A percentile compares a stretch with the other conserved stretches of the same genome.
These are phyloP conservation scores for Nectriaceae sp. DNA, from an alignment of 2,329 filamentous ascomycete species.

Conservation along the genomic window DNA sequence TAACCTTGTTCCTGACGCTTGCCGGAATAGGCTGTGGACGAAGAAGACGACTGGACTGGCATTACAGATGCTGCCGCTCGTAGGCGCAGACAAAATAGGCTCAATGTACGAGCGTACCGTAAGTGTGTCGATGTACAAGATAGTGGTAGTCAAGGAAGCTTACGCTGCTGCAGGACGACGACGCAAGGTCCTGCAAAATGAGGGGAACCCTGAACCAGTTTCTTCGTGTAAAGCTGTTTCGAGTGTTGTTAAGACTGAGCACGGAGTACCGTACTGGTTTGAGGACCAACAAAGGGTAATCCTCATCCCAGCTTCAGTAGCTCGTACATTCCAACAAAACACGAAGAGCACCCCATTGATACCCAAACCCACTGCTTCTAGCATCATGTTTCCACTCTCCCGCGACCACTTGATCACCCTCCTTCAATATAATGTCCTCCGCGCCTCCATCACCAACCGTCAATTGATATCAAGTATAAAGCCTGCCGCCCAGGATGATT, in stretches of 20 bases:
- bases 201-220: background rate
- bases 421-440: background rate
- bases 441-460: background rate
- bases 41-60: constrained; percentile 49
- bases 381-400: background rate
- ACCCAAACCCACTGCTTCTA: background rate
- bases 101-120: constrained; percentile 46
- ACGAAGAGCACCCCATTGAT: background rate
- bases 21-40: constrained; percentile 33
- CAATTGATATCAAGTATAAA: background rate
- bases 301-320: background rate
- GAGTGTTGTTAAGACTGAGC: background rate
- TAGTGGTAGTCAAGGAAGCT: background rate
- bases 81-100: constrained; percentile 45
- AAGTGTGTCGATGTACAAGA: background rate
- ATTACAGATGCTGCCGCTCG: constrained; percentile 42
- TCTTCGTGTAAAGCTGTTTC: background rate
- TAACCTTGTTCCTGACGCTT: background rate
- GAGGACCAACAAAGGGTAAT: background rate
- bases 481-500: background rate
- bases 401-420: background rate
- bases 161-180: background rate
- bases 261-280: background rate
- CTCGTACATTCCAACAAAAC: background rate
- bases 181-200: background rate